Evolutionary conservation across 805 yeast genomes (phyloP).

Genomic region (Peterozyma toletana): DNA sequence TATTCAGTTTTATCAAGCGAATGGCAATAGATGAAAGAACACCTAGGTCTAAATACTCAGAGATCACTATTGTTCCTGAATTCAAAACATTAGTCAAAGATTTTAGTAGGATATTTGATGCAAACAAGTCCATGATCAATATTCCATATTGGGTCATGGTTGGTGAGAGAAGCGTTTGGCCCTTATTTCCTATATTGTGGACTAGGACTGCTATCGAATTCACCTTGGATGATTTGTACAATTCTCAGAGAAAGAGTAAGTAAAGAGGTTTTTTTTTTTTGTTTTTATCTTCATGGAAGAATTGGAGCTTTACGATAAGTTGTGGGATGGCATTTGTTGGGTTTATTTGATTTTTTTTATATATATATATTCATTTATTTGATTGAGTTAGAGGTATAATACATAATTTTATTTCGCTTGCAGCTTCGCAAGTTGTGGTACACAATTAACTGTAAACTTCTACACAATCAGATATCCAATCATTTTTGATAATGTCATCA

Average conservation of each 20-base stretch:
- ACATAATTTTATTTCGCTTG: too few species aligned
- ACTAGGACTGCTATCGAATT: conserved; percentile 88
- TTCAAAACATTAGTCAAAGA: conserved; percentile 62
- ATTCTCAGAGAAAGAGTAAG: conserved; percentile 18
- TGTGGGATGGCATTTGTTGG: too few species aligned
- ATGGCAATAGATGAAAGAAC: conserved; percentile 84
- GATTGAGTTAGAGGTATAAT: too few species aligned
- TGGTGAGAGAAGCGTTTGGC: conserved; percentile 94
- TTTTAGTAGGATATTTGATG: conserved; percentile 72
- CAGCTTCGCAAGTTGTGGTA: too few species aligned
- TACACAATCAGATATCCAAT: conserved; percentile 20
- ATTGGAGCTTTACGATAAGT: too few species aligned
- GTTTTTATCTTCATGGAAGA: too few species aligned
- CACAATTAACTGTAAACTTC: too few species aligned
- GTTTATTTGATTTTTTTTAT: too few species aligned
- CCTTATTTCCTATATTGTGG: conserved; percentile 74
- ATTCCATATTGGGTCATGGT: conserved; percentile 84
- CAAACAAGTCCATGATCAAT: conserved; percentile 60
- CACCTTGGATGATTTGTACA: conserved; percentile 71
- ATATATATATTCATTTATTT: too few species aligned
- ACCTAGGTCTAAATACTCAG: conserved; percentile 66
- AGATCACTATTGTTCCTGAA: conserved; percentile 87
- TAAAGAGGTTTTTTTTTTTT: not conserved
- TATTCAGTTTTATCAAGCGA: conserved; percentile 64
- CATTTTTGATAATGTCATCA: conserved; percentile 21